Evolutionary conservation across 2,329 filamentous ascomycete species (phyloP), one percentile per base, ranked within the genome.

Genomic region (Beauveria scarabaeidicola): DNA sequence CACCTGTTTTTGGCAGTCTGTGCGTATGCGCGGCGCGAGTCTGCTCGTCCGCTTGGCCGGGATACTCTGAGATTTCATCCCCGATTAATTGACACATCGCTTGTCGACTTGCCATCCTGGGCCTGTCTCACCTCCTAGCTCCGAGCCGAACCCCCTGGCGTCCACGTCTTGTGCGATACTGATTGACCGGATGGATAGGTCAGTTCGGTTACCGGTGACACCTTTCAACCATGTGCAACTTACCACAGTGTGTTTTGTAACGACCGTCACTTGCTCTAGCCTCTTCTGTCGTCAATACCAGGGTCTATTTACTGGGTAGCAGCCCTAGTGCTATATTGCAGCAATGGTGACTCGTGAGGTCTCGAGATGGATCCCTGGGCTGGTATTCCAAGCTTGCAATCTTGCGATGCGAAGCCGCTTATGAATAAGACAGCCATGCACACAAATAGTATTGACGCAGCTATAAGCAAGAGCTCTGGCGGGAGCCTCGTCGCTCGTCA

Each of bases 81-180:
- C 52, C 52, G 52, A 55, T 55, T 47, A 27, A 57, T 57, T 57
- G 21, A n/a, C 32, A 23, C 21, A 57, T 29, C 36, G 23, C 32
- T 40, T 19, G 32, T 15, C 9, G 23, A 32, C 54, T 40, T 19
- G 54, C 19, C 5, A 53, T 53, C 15, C 51, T 19, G 17, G 17
- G 44, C 36, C 32, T 50, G 44, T 50, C 44, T 57, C 55, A 32
- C 55, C 29, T 50, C 41, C 55, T 32, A 43, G 10, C 29, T n/a
- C n/a, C 46, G 55, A 50, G 36, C 46, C n/a, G 54, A 51, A 17
- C 29, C 32, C 54, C 54, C 32, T 50, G 44, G 8, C 53, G 17
- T 27, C 2, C 21, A 5, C 44, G 32, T 27, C 5, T 41, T 40
- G 19, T 19, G 21, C 44, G 29, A 46, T 32, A 25, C 53, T 25